These are phyloP conservation scores for Alliaria petiolata DNA, from an alignment of 345 rosid genomes.

Conservation along the genomic window DNA sequence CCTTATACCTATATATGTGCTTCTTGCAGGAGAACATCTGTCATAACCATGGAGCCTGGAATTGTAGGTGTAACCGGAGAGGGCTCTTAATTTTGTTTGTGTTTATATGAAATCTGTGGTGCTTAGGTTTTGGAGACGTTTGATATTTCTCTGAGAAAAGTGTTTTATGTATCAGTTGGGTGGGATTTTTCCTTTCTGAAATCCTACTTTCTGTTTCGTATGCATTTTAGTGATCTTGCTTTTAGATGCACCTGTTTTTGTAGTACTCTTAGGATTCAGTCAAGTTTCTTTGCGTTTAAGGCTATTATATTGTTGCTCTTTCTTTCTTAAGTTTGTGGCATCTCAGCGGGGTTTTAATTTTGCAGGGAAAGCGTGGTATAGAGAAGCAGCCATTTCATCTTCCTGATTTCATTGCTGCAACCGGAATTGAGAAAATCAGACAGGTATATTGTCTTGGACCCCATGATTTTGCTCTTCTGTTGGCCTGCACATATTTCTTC, in stretches of 20 bases:
- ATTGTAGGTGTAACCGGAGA: constrained; percentile 87
- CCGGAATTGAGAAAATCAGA: constrained; percentile 98
- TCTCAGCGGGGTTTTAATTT: constrained; percentile 46
- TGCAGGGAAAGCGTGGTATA: constrained; percentile 99
- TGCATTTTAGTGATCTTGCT: constrained; percentile 46
- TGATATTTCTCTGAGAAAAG: constrained; percentile 20
- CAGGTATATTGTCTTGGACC: constrained; percentile 53
- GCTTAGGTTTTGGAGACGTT: constrained; percentile 12
- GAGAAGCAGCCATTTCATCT: constrained; percentile 99
- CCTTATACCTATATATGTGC: constrained; percentile 98
- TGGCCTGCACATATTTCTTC: neutral
- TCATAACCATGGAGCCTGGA: constrained; percentile 90
- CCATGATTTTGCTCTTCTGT: neutral
- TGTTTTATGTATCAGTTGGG: constrained; percentile 10
- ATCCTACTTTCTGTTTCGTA: neutral
- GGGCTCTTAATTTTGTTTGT: constrained; percentile 45
- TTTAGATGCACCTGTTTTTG: constrained; percentile 25
- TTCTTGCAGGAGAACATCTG: constrained; percentile 99
- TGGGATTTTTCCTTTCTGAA: constrained; percentile 8
- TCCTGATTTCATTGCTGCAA: constrained; percentile 99
- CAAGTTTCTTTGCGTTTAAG: neutral
- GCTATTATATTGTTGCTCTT: constrained; percentile 1
- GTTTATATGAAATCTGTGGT: constrained; percentile 32
- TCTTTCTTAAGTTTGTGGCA: constrained; percentile 26
- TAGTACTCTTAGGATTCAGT: constrained; percentile 3